Percentiles rank a stretch among this genome's conserved stretches.
phyloP scores from a whole-genome alignment of 352 stramenopile species.

The Saprolegnia diclina region DNA sequence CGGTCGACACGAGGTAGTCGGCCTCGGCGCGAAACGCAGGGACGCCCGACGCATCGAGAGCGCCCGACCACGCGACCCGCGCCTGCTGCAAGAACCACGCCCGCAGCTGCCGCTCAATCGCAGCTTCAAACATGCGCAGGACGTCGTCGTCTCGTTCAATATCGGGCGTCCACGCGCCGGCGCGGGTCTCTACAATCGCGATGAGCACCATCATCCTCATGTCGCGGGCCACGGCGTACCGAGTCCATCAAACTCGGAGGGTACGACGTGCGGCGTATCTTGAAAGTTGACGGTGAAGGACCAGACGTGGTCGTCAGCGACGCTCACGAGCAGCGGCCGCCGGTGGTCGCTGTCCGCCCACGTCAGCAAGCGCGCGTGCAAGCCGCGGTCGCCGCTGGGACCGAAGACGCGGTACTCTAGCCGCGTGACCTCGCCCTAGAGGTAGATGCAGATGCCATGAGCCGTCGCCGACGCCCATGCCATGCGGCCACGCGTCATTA shows the following conservation, averaged over 20 bases:
- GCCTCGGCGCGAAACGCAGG: slow-evolving; percentile 13
- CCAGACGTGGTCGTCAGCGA: not conserved
- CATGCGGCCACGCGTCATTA: not conserved
- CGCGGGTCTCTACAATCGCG: not conserved
- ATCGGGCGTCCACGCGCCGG: not conserved
- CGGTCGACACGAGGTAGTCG: slow-evolving; percentile 2
- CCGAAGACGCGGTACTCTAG: slow-evolving; percentile 10
- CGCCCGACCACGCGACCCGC: not conserved
- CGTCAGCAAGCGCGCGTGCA: not conserved
- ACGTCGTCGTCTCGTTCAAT: not conserved
- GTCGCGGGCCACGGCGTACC: not conserved
- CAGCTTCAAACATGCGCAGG: not conserved
- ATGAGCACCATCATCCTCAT: not conserved
- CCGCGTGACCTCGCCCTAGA: slow-evolving; percentile 8
- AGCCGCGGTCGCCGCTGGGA: not conserved
- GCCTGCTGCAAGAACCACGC: slow-evolving; percentile 18
- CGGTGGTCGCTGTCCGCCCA: not conserved
- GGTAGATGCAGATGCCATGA: not conserved
- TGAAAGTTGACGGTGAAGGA: not conserved
- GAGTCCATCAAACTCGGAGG: not conserved
- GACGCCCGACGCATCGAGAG: not conserved
- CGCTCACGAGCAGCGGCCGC: not conserved
- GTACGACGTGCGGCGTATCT: not conserved
- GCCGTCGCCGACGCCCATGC: slow-evolving; percentile 10
- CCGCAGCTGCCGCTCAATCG: slow-evolving; percentile 11